Evolutionary conservation across 129 eudicot genomes (phyloP).

Genomic region (Tagetes erecta): DNA sequence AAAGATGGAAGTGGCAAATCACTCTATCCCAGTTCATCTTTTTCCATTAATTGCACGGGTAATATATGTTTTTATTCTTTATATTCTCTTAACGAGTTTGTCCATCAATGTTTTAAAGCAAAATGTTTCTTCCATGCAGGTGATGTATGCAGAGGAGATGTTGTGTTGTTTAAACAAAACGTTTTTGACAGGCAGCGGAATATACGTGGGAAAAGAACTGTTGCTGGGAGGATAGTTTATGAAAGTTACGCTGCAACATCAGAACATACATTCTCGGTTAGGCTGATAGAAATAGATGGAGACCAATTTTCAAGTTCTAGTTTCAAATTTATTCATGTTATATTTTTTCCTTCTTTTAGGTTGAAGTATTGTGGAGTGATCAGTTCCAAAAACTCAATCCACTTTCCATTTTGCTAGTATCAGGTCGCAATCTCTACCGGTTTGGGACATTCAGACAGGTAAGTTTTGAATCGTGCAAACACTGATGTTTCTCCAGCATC

Average conservation of each 20-base stretch:
- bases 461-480: not conserved
- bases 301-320: not conserved
- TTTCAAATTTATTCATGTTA: not conserved
- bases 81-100: constrained; percentile 13
- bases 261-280: constrained; percentile 89
- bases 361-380: constrained; percentile 85
- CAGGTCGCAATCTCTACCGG: constrained; percentile 76
- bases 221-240: constrained; percentile 72
- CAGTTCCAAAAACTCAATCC: constrained; percentile 55
- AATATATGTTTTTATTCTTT: not conserved
- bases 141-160: constrained; percentile 91
- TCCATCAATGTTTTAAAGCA: constrained; percentile 3
- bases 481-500: not conserved
- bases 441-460: constrained; percentile 84
- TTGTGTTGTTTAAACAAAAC: constrained; percentile 74
- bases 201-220: constrained; percentile 54
- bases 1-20: constrained; percentile 67
- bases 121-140: constrained; percentile 47
- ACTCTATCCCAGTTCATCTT: constrained; percentile 74
- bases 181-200: constrained; percentile 47
- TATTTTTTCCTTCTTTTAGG: constrained; percentile 34
- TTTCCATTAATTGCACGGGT: constrained; percentile 84
- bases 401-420: constrained; percentile 69
- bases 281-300: constrained; percentile 18
- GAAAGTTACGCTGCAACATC: constrained; percentile 88